Evolutionary conservation across 352 stramenopile species (phyloP).

Genomic region (Phytophthora podocarpi): DNA sequence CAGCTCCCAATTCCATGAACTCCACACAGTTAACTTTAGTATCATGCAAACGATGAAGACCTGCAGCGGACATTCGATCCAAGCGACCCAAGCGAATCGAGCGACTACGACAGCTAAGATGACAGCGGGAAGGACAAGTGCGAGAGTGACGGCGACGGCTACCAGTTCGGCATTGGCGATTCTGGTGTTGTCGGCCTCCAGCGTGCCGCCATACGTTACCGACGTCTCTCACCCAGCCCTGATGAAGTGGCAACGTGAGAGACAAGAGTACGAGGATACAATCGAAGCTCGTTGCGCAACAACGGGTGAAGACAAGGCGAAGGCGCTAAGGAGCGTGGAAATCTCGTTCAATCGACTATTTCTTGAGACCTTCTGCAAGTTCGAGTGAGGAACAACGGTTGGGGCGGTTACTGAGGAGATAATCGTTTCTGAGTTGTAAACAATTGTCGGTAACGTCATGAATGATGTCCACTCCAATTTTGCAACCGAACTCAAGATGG

Average conservation of each 20-base stretch:
- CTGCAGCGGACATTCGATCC: too few species aligned
- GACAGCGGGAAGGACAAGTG: too few species aligned
- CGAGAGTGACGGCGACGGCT: too few species aligned
- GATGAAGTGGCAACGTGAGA: constrained; percentile 26
- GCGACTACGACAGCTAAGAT: too few species aligned
- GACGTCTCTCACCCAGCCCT: constrained; percentile 14
- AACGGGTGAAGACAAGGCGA: constrained; percentile 7
- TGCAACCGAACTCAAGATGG: constrained; percentile 1
- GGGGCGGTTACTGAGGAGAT: constrained; percentile 21
- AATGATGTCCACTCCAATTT: constrained; percentile 10
- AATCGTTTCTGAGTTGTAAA: constrained; percentile 14
- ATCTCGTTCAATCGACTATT: constrained; percentile 19
- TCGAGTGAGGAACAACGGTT: constrained; percentile 18
- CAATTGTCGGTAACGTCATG: constrained; percentile 26
- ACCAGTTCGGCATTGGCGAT: background rate
- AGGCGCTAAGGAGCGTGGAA: constrained; percentile 17
- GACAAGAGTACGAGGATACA: constrained; percentile 23
- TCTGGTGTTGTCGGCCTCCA: constrained; percentile 1
- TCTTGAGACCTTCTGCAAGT: constrained; percentile 19
- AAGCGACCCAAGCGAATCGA: too few species aligned
- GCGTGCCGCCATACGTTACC: constrained; percentile 8
- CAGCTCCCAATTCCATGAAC: too few species aligned
- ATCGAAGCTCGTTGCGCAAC: constrained; percentile 13
- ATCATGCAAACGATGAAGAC: too few species aligned
- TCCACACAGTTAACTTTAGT: too few species aligned